phyloP scores from a whole-genome alignment of 116 monocot genomes.

The Phalaenopsis hybrid region DNA sequence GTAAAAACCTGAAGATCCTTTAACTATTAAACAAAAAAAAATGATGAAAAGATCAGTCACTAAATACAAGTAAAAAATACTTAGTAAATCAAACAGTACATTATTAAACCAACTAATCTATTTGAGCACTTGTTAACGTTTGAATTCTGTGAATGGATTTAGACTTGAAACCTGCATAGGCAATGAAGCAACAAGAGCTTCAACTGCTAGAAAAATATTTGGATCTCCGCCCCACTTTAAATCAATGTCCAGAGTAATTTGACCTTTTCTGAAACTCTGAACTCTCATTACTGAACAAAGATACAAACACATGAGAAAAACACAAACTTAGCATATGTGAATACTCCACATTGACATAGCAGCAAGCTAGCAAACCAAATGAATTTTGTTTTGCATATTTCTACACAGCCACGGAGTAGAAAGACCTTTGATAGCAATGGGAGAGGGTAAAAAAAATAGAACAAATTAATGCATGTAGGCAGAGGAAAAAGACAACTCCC shows the following conservation, averaged over 20 bases:
- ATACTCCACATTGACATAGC: background rate
- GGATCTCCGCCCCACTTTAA: constrained; percentile 97
- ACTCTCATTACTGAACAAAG: constrained; percentile 64
- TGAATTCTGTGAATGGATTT: background rate
- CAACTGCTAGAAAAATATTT: constrained; percentile 88
- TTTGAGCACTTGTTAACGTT: background rate
- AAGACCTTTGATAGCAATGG: background rate
- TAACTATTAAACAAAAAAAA: constrained; percentile 36
- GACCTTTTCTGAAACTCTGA: constrained; percentile 87
- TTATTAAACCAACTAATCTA: background rate
- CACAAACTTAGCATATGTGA: background rate
- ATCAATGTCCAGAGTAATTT: constrained; percentile 95
- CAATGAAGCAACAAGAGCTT: constrained; percentile 90
- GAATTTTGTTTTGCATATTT: background rate
- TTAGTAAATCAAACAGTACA: background rate
- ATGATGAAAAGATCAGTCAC: background rate
- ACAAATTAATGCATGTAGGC: background rate
- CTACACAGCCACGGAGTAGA: background rate
- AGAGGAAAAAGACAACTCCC: background rate
- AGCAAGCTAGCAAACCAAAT: background rate
- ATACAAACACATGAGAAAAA: background rate
- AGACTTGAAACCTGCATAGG: constrained; percentile 75
- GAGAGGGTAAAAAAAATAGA: background rate
- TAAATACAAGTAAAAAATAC: background rate
- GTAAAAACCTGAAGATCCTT: constrained; percentile 89